phyloP scores from a whole-genome alignment of 371 early-diverging fungal species.

The Coemansia sp. region DNA sequence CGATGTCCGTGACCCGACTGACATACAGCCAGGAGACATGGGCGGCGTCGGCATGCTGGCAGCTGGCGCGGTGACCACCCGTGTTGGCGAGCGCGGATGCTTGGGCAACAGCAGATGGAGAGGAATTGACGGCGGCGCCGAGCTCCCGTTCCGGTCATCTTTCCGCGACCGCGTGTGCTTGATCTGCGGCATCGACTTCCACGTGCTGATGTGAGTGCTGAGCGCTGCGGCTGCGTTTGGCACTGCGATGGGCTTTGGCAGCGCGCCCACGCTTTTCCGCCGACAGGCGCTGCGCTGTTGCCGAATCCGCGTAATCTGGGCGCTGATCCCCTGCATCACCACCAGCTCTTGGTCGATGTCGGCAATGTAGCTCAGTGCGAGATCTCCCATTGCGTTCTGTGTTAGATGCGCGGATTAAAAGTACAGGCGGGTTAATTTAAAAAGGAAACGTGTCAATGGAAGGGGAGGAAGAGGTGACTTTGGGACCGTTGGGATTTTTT shows the following conservation, averaged over 20 bases:
- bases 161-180: constrained; percentile 5
- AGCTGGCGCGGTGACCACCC: not conserved
- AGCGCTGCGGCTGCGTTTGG: constrained; percentile 1
- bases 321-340: constrained; percentile 39
- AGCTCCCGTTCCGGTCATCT: constrained; percentile 14
- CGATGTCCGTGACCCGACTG: not conserved
- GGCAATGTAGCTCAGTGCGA: constrained; percentile 18
- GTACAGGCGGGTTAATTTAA: no score
- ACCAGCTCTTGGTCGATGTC: constrained; percentile 40
- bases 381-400: constrained; percentile 9
- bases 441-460: no score
- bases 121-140: constrained; percentile 25
- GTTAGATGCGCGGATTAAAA: not conserved
- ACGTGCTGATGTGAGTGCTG: not conserved
- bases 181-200: constrained; percentile 9
- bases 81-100: constrained; percentile 1
- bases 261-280: not conserved
- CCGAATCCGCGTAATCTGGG: constrained; percentile 31
- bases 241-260: not conserved
- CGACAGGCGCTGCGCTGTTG: constrained; percentile 21
- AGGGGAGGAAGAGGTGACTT: no score
- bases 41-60: constrained; percentile 12
- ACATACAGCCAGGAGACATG: constrained; percentile 11
- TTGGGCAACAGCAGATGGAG: constrained; percentile 30
- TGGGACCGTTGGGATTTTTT: no score